Conservation (phyloP, 305 asterid genomes). For the Ajuga reptans region DNA sequence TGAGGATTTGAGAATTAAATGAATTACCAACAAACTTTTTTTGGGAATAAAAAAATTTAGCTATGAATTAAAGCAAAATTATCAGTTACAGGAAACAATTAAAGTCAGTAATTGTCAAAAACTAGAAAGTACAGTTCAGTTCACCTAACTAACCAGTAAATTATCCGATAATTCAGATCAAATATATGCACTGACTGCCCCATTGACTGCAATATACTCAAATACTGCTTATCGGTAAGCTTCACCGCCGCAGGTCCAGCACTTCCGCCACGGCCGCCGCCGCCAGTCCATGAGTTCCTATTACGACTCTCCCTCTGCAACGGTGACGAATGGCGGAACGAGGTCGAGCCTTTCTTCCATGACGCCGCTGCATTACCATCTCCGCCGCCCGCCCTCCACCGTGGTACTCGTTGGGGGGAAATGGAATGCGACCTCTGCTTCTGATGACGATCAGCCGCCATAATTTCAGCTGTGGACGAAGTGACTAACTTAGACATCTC, state of each 20-base stretch:
- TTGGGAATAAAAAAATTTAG: background rate
- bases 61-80: background rate
- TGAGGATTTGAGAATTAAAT: slow-evolving; percentile 5
- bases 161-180: slow-evolving; percentile 54
- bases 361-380: slow-evolving; percentile 37
- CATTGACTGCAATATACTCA: slow-evolving; percentile 91
- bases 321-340: slow-evolving; percentile 70
- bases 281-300: slow-evolving; percentile 23
- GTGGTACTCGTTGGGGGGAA: slow-evolving; percentile 58
- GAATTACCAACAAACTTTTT: background rate
- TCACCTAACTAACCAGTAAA: slow-evolving; percentile 68
- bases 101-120: slow-evolving; percentile 5
- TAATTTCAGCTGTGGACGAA: slow-evolving; percentile 35
- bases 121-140: slow-evolving; percentile 18
- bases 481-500: slow-evolving; percentile 67
- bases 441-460: slow-evolving; percentile 26
- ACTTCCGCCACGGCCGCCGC: slow-evolving; percentile 29
- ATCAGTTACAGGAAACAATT: background rate
- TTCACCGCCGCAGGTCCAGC: slow-evolving; percentile 47
- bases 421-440: slow-evolving; percentile 77
- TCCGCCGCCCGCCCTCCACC: slow-evolving; percentile 35
- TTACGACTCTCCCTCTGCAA: slow-evolving; percentile 59
- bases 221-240: slow-evolving; percentile 72
- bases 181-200: slow-evolving; percentile 86
- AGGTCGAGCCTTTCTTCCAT: slow-evolving; percentile 54